These are phyloP conservation scores for Botrytis galanthina DNA, from an alignment of 2,329 filamentous ascomycete species.

Conservation along the genomic window DNA sequence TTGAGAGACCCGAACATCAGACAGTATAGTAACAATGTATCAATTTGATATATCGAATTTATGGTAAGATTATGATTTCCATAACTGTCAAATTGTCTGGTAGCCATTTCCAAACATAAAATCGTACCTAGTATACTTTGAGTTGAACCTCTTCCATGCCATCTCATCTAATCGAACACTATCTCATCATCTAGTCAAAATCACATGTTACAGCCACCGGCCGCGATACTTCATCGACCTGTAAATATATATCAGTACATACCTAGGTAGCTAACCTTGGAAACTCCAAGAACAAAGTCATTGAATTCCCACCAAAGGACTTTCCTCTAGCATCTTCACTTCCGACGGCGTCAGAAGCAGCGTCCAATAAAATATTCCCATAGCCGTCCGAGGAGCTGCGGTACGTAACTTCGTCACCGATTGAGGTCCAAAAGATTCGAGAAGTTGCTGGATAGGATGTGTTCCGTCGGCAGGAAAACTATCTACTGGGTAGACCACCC, in stretches of 20 bases:
- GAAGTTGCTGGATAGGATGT: not conserved
- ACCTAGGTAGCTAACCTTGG: no score
- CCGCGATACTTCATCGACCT: not conserved
- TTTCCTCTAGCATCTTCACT: not conserved
- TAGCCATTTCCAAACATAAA: not conserved
- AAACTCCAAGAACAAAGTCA: not conserved
- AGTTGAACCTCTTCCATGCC: not conserved
- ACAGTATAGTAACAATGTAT: not conserved
- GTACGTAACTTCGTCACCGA: not conserved
- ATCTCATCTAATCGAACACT: not conserved
- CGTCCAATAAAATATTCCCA: not conserved
- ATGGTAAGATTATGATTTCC: not conserved
- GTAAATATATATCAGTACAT: not conserved
- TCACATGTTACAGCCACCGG: no score
- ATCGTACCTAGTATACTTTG: not conserved
- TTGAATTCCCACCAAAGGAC: not conserved
- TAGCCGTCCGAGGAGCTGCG: accelerated
- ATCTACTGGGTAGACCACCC: not conserved
- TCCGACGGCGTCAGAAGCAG: not conserved
- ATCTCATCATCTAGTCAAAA: no score
- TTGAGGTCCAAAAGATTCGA: not conserved
- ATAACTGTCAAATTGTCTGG: no score
- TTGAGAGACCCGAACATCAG: not conserved
- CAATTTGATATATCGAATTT: not conserved
- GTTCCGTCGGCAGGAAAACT: not conserved